A percentile compares a stretch with the other conserved stretches of the same genome.
Evolutionary conservation across 2,329 filamentous ascomycete genomes (phyloP).

Genomic region (Dactylonectria macrodidyma): DNA sequence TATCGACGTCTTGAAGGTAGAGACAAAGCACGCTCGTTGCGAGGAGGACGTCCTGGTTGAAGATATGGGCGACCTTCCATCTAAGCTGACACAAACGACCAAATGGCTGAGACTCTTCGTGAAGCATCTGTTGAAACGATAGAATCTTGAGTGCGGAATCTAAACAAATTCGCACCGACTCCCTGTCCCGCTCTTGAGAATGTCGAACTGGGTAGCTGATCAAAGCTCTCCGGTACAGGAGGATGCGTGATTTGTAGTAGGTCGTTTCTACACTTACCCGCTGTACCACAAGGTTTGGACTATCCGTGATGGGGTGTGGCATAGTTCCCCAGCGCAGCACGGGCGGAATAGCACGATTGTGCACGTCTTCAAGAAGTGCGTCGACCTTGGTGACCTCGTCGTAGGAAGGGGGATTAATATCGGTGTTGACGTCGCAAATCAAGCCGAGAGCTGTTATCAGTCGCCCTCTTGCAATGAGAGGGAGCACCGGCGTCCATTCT

Average conservation of each 20-base stretch:
- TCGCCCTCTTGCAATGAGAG: constrained; percentile 27
- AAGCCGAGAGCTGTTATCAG: constrained; percentile 27
- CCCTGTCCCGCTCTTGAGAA: constrained; percentile 25
- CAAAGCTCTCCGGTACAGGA: constrained; percentile 31
- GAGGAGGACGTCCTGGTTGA: constrained; percentile 35
- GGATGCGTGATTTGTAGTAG: constrained; percentile 31
- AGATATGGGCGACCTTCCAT: constrained; percentile 32
- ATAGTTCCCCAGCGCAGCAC: constrained; percentile 25
- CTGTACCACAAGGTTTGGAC: constrained; percentile 34
- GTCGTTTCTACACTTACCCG: constrained; percentile 32
- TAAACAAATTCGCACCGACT: constrained; percentile 30
- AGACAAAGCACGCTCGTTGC: constrained; percentile 35
- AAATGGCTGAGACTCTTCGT: constrained; percentile 36
- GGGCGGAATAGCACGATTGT: constrained; percentile 26
- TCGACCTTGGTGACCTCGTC: constrained; percentile 25
- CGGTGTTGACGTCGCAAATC: constrained; percentile 31
- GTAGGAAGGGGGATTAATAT: constrained; percentile 28
- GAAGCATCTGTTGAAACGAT: constrained; percentile 33
- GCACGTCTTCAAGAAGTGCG: constrained; percentile 31
- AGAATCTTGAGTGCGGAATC: constrained; percentile 34
- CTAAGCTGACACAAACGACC: constrained; percentile 31
- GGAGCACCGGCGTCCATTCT: constrained; percentile 31
- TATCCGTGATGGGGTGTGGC: constrained; percentile 32
- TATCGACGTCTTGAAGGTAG: constrained; percentile 34
- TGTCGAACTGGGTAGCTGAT: constrained; percentile 19